A percentile compares a stretch with the other conserved stretches of the same genome.
These are phyloP conservation scores for Alternaria ventricosa DNA, from an alignment of 2,329 filamentous ascomycete species.

Conservation along the genomic window DNA sequence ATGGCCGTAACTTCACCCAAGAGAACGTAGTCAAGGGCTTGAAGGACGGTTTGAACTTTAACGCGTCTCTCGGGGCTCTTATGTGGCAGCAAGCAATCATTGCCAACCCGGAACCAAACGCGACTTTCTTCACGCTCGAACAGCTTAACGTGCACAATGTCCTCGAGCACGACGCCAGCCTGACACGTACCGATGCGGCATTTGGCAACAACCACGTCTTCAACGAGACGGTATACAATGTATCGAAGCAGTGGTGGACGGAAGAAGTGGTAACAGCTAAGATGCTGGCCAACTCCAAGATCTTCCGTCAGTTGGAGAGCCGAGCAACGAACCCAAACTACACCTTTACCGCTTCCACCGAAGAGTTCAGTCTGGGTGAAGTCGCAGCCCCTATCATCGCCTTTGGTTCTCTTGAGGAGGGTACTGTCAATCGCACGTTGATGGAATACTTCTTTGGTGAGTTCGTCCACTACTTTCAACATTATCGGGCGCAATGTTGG, in stretches of 20 bases:
- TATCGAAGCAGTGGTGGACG: conserved; percentile 57
- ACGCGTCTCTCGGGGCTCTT: conserved; percentile 46
- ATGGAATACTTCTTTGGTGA: conserved; percentile 59
- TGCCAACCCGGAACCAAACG: conserved; percentile 35
- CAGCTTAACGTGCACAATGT: conserved; percentile 57
- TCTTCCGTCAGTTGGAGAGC: conserved; percentile 55
- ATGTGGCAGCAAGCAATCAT: conserved; percentile 55
- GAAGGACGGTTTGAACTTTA: conserved; percentile 53
- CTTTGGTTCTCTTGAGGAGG: conserved; percentile 54
- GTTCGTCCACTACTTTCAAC: conserved; percentile 4
- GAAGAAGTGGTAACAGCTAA: conserved; percentile 42
- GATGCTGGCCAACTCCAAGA: conserved; percentile 53
- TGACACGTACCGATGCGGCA: conserved; percentile 58
- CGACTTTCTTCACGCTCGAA: conserved; percentile 44
- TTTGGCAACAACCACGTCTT: conserved; percentile 61
- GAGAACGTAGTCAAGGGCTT: conserved; percentile 51
- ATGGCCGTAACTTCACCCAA: conserved; percentile 44
- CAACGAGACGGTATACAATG: conserved; percentile 60
- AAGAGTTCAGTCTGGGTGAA: conserved; percentile 60
- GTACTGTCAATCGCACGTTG: conserved; percentile 49
- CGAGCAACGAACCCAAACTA: conserved; percentile 58
- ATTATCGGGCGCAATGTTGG: conserved; percentile 18
- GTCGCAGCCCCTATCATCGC: conserved; percentile 58
- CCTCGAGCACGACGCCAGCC: conserved; percentile 58
- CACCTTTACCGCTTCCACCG: conserved; percentile 51